These are phyloP conservation scores for Mycena leptocephala DNA, from an alignment of 768 basidiomycete genomes.

Conservation along the genomic window DNA sequence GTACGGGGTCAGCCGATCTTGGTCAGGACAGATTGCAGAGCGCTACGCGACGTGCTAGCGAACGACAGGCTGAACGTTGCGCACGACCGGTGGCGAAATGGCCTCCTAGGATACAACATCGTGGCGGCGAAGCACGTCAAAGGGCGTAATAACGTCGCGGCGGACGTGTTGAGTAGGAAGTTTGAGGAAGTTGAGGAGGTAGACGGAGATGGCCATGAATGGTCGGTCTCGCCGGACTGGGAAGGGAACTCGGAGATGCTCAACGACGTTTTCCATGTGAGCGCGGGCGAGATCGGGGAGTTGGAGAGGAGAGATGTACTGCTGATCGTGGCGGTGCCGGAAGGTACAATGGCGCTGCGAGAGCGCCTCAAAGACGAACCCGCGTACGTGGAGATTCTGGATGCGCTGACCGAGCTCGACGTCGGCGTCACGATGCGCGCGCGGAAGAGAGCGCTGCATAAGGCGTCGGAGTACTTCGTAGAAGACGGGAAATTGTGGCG, in stretches of 20 bases:
- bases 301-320: no score
- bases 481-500: no score
- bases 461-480: no score
- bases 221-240: slow-evolving; percentile 44
- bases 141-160: slow-evolving; percentile 39
- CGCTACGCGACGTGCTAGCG: no score
- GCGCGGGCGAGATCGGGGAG: no score
- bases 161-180: slow-evolving; percentile 40
- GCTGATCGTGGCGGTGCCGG: neutral
- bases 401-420: neutral
- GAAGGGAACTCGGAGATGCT: slow-evolving; percentile 30
- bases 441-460: no score
- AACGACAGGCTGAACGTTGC: no score
- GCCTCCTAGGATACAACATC: slow-evolving; percentile 36
- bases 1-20: no score
- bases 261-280: no score
- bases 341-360: neutral
- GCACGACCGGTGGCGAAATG: slow-evolving; percentile 39
- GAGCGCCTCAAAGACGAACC: slow-evolving; percentile 23
- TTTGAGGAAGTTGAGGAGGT: no score
- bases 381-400: neutral
- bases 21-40: no score
- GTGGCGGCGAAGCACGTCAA: slow-evolving; percentile 44
- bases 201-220: slow-evolving; percentile 16
- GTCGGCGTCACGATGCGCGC: no score